phyloP scores from a whole-genome alignment of 1,139 yeast species.

The Scheffersomyces lignicola region DNA sequence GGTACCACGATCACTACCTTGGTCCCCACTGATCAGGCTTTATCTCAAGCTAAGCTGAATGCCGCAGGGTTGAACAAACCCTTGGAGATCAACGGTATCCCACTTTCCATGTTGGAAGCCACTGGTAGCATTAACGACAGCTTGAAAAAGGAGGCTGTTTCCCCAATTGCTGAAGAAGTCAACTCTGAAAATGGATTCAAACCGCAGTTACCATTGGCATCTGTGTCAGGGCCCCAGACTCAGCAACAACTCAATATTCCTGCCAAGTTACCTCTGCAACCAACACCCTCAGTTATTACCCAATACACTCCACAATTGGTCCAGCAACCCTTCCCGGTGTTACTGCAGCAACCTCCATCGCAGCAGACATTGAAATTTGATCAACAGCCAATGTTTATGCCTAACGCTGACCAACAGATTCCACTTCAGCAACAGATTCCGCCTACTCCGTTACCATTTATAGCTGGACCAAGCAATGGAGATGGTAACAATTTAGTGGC shows the following conservation, averaged over 20 bases:
- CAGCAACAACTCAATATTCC: too few relatives aligned
- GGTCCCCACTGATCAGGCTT: slow-evolving; percentile 82
- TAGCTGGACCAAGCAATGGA: slow-evolving; percentile 1
- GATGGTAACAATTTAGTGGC: slow-evolving; percentile 22
- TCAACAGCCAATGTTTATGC: slow-evolving; percentile 8
- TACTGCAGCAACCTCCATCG: slow-evolving; percentile 2
- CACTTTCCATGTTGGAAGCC: slow-evolving; percentile 75
- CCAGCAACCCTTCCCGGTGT: slow-evolving; percentile 2
- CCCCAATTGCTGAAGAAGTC: slow-evolving; percentile 8
- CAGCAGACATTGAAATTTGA: slow-evolving; percentile 6
- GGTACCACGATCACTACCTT: slow-evolving; percentile 90
- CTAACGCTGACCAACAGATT: slow-evolving; percentile 5
- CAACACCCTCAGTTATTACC: background rate
- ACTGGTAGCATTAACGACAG: slow-evolving; percentile 62
- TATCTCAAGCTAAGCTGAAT: slow-evolving; percentile 55
- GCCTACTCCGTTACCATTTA: slow-evolving; percentile 12
- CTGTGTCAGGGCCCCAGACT: background rate
- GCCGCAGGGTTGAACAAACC: slow-evolving; percentile 59
- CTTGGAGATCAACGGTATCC: slow-evolving; percentile 76
- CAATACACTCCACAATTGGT: background rate
- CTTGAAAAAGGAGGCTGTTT: slow-evolving; percentile 9
- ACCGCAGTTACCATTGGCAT: background rate
- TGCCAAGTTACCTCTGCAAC: slow-evolving; percentile 3
- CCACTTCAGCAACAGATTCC: background rate
- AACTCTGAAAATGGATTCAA: slow-evolving; percentile 1